Evolutionary conservation across 495 filamentous ascomycete genomes (phyloP), one percentile per base, ranked within the genome.

Genomic region (Aspergillus mulundensis): DNA sequence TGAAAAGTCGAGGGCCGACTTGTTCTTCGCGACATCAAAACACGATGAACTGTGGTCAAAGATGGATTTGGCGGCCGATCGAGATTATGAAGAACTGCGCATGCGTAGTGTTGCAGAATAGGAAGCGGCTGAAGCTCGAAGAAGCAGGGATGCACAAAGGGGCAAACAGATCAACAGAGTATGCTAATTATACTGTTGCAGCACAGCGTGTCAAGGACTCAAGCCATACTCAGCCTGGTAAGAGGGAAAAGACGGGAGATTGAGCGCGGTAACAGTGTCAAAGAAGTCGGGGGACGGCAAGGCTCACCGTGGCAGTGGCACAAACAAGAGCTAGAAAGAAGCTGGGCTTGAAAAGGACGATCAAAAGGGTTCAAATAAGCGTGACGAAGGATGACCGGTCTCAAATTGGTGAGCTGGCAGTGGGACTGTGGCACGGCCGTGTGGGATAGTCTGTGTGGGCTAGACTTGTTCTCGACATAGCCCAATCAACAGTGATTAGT

Each of bases 361-460:
- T 32, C 21, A 5, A 18, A 38, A 36, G 18, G 44, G 45, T 23
- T 39, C 24, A 43, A 43, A 42, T 24, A 32, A 39, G 41, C 21
- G n/a, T 20, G 24, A 41, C 12, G 23, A 50, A 39, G 47, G 34
- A 50, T 15, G 21, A 41, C 41, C 6, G 16, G 36, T 41, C 34
- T 40, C 20, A 30, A 25, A 41, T 21, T 36, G 54, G 46, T 57
- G 54, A 57, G 54, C 40, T 57, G 54, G 54, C 54, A 57, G 34
- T 40, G 48, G 34, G 16, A 25, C 28, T 43, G 44, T 49, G 53
- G 43, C 53, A 49, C 53, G 38, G 44, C 43, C 24, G 11, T 38
- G n/a, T 42, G 23, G 41, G 28, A 34, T 40, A 40, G n/a, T 56
- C 43, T 38, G 15, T 55, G 28, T 28, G 36, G 32, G 20, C 49